Evolutionary conservation across 1,139 yeast species (phyloP).

Genomic region (Nakaseomyces uthaithaninus): DNA sequence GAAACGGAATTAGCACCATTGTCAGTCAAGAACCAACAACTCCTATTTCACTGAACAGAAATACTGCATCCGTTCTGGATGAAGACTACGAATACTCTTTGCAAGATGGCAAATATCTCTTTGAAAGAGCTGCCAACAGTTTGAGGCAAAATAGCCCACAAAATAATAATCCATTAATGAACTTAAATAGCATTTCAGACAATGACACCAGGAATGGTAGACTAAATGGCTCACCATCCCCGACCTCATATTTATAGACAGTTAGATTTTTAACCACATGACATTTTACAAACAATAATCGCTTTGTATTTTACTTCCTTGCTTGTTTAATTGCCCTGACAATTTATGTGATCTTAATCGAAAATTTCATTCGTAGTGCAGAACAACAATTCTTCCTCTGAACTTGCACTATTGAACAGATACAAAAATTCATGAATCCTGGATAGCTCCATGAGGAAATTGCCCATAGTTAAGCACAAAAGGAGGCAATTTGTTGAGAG

Average conservation of each 20-base stretch:
- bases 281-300: no score
- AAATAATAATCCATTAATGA: conserved; percentile 4
- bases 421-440: no score
- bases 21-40: conserved; percentile 1
- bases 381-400: no score
- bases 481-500: no score
- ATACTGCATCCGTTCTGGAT: conserved; percentile 18
- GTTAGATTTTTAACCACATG: no score
- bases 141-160: conserved; percentile 10
- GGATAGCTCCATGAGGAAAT: no score
- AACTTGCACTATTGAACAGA: no score
- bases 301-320: no score
- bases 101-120: conserved; percentile 30
- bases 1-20: conserved; percentile 1
- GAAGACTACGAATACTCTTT: conserved; percentile 30
- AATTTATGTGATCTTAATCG: no score
- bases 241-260: conserved; percentile 5
- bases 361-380: no score
- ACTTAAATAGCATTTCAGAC: background rate
- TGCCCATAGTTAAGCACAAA: no score
- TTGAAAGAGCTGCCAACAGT: conserved; percentile 28
- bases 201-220: background rate
- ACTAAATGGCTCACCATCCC: background rate
- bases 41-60: background rate
- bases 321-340: no score